A percentile compares a stretch with the other conserved stretches of the same genome.
Evolutionary conservation across 2,329 filamentous ascomycete genomes (phyloP).

Genomic region (Polychaeton citri): DNA sequence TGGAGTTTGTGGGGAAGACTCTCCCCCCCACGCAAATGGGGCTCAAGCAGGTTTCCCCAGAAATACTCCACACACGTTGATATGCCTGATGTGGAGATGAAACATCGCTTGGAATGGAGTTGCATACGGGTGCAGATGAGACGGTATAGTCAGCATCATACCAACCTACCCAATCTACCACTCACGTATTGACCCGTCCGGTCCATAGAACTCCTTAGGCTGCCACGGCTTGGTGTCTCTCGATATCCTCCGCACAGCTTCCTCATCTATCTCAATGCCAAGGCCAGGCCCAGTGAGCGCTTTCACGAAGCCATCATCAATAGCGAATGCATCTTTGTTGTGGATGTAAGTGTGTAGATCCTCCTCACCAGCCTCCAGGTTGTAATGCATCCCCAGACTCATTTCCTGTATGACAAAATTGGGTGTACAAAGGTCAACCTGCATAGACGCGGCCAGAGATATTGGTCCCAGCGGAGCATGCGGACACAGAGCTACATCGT

Average conservation of each 20-base stretch:
- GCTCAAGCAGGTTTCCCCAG: too few species aligned
- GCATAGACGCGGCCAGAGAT: slow-evolving; percentile 56
- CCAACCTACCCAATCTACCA: slow-evolving; percentile 41
- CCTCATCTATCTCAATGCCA: slow-evolving; percentile 43
- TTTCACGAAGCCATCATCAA: slow-evolving; percentile 16
- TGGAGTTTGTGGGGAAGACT: too few species aligned
- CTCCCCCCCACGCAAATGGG: too few species aligned
- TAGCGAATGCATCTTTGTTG: slow-evolving; percentile 15
- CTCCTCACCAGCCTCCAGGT: slow-evolving; percentile 45
- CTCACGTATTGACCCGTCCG: slow-evolving; percentile 52
- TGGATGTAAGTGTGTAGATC: slow-evolving; percentile 36
- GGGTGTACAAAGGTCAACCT: slow-evolving; percentile 46
- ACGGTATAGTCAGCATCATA: neutral
- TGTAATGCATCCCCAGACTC: slow-evolving; percentile 70
- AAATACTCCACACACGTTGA: too few species aligned
- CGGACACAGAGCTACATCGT: slow-evolving; percentile 55
- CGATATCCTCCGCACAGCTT: slow-evolving; percentile 46
- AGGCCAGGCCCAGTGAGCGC: slow-evolving; percentile 17
- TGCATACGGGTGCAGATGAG: too few species aligned
- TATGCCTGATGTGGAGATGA: too few species aligned
- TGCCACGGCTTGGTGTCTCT: slow-evolving; percentile 50
- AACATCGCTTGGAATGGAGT: too few species aligned
- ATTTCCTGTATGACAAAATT: slow-evolving; percentile 69
- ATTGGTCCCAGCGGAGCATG: slow-evolving; percentile 64
- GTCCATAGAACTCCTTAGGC: slow-evolving; percentile 52